These are phyloP conservation scores for Lanmaoa rubissima DNA, from an alignment of 768 basidiomycete genomes.

Conservation along the genomic window DNA sequence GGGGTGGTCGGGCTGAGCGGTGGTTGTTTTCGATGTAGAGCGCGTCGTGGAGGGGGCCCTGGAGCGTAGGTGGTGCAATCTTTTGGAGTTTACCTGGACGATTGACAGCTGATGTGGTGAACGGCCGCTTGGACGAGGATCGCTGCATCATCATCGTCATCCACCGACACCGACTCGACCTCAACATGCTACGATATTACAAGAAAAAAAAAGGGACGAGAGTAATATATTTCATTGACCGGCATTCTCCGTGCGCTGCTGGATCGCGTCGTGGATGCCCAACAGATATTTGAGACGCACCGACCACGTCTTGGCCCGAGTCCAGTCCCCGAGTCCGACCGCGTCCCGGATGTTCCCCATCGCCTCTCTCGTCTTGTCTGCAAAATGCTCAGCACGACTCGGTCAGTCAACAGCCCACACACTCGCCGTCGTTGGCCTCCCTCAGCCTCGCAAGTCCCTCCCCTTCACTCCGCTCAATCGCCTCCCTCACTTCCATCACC, in stretches of 20 bases:
- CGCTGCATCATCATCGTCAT: neutral
- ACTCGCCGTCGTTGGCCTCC: conserved; percentile 55
- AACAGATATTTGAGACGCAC: conserved; percentile 74
- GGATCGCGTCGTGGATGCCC: conserved; percentile 47
- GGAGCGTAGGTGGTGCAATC: neutral
- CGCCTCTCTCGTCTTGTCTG: conserved; percentile 54
- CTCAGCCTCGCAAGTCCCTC: conserved; percentile 50
- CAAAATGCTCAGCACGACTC: neutral
- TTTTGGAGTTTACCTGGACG: conserved; percentile 22
- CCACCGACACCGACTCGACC: neutral
- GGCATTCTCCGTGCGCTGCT: conserved; percentile 24
- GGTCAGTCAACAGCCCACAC: neutral
- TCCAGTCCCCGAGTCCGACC: conserved; percentile 56
- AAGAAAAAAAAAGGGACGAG: too few species aligned
- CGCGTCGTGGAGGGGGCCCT: conserved; percentile 38
- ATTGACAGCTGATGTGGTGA: neutral
- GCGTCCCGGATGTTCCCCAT: conserved; percentile 45
- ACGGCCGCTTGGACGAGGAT: conserved; percentile 15
- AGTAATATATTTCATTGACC: neutral
- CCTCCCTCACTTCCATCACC: conserved; percentile 78
- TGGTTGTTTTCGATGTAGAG: conserved; percentile 31
- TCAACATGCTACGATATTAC: too few species aligned
- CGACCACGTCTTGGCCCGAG: conserved; percentile 51
- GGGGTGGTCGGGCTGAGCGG: conserved; percentile 6
- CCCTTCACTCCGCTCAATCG: conserved; percentile 57